A percentile compares a stretch with the other conserved stretches of the same genome.
phyloP scores from a whole-genome alignment of 2,329 filamentous ascomycete species.

The Colletotrichum kahawae region DNA sequence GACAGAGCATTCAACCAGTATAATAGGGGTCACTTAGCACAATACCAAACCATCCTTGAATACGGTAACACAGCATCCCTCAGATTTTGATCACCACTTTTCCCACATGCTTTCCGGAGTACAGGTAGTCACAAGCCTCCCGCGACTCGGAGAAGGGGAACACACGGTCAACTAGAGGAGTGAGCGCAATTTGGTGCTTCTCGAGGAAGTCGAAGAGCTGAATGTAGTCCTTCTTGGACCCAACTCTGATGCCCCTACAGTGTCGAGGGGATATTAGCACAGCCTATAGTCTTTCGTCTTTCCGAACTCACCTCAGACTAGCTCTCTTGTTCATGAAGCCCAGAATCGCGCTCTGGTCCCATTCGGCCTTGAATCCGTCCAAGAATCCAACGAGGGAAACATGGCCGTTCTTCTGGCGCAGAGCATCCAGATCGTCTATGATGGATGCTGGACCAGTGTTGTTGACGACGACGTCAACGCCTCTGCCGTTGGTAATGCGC shows the following conservation, averaged over 20 bases:
- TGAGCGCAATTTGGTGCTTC: background rate
- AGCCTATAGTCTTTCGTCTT: background rate
- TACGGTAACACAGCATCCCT: background rate
- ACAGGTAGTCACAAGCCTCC: background rate
- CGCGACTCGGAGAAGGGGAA: conserved; percentile 1
- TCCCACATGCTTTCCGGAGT: background rate
- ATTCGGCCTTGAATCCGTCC: background rate
- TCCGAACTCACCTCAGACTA: background rate
- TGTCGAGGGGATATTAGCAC: background rate
- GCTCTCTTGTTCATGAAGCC: background rate
- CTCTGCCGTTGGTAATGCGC: conserved; percentile 26
- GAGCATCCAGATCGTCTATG: conserved; percentile 21
- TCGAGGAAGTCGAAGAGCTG: background rate
- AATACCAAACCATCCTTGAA: background rate
- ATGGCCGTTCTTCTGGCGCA: background rate
- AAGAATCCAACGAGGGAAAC: conserved; percentile 2
- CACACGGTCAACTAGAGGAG: background rate
- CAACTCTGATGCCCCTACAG: background rate
- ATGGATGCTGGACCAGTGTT: conserved; percentile 27
- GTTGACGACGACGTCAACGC: conserved; percentile 32
- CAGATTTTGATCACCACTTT: conserved; percentile 6
- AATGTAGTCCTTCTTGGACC: background rate
- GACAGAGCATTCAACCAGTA: background rate
- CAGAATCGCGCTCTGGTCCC: background rate
- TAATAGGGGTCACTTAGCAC: background rate